phyloP scores from a whole-genome alignment of 345 rosid genomes.

The Camelina sativa region DNA sequence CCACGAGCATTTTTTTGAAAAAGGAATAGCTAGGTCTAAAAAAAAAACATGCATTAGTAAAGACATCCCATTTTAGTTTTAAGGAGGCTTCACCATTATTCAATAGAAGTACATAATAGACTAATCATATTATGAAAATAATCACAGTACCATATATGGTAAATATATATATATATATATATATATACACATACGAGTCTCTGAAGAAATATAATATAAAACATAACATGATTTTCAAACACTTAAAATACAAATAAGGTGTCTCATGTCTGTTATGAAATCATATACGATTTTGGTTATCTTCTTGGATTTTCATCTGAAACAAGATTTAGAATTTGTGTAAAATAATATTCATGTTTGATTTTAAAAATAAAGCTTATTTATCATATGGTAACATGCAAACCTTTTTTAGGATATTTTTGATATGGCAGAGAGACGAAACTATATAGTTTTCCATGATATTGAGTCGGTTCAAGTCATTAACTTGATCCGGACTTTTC shows the following conservation, averaged over 20 bases:
- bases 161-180: no score
- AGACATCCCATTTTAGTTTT: no score
- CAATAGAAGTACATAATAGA: no score
- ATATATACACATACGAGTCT: no score
- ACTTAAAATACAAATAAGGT: no score
- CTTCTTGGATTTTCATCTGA: neutral
- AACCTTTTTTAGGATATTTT: neutral
- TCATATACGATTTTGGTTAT: neutral
- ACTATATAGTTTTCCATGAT: conserved; percentile 15
- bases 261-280: neutral
- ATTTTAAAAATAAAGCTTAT: neutral
- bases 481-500: neutral
- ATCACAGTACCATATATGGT: no score
- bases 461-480: conserved; percentile 21
- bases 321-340: neutral
- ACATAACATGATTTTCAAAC: neutral
- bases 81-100: no score
- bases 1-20: no score
- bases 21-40: no score
- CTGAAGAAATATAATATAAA: no score
- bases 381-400: neutral
- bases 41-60: no score
- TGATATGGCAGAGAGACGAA: neutral
- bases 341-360: neutral
- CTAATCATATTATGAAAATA: no score